Evolutionary conservation across 192 early-diverging fungal species (phyloP), one percentile per base, ranked within the genome.

Genomic region (Linnemannia exigua): DNA sequence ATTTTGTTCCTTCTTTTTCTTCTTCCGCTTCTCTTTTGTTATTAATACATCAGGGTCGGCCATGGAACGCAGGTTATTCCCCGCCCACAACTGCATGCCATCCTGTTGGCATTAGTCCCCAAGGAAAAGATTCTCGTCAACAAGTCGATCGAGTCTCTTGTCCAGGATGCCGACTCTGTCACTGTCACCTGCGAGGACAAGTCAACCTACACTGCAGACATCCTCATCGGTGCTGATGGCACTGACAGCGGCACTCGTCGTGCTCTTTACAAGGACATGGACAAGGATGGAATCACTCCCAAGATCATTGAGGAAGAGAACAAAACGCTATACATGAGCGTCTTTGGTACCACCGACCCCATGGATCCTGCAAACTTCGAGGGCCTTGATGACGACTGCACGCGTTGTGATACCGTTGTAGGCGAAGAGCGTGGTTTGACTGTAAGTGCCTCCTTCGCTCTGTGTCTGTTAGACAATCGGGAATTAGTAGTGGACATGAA

Each of bases 161-260:
- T 52, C 19, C 81, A 83, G 63, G 51, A 83, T 17, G 19, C 22
- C 0, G 70, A 83, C 28, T 74, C 71, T 66, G 81, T 83, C 38
- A 77, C 70, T 20, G 77, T 83, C 76, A 67, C 70, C 48, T 83
- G 81, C 41, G 75, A 70, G 31, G 81, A 83, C 38, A 38, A 70
- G 4, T 67, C 51, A 25, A 67, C 76, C 1, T 83, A 83, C 17
- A 73, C 75, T 1, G 81, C 70, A 28, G 81, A 83, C 28, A 72
- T 83, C 22, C 81, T 83, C 37, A 54, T 83, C 4, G 81, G 81
- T 14, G 81, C 81, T 7, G 81, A 83, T 69, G 81, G 81, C 1
- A 35, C 58, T 2, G 73, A 77, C 38, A 83, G 81, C 66, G 63
- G 58, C 36, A 76, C 77, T 36, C 81, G 81, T 9, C 15, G 68